Evolutionary conservation across 768 basidiomycete species (phyloP).

Genomic region (Mycena vulgaris): DNA sequence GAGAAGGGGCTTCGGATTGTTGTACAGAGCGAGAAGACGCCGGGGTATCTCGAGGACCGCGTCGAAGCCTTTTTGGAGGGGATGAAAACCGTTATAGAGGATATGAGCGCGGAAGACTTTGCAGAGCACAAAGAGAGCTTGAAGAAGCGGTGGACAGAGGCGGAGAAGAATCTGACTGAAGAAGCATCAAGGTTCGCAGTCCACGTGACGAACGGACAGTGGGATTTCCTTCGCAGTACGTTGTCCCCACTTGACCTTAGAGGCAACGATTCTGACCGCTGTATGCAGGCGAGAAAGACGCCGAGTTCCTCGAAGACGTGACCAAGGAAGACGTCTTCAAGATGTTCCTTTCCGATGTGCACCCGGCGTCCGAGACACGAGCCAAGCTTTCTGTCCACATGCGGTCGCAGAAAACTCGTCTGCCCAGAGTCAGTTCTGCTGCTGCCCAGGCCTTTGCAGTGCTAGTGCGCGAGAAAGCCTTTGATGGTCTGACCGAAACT

Average conservation of each 20-base stretch:
- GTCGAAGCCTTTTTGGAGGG: constrained; percentile 89
- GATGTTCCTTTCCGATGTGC: constrained; percentile 79
- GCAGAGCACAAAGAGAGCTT: constrained; percentile 83
- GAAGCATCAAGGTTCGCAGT: constrained; percentile 80
- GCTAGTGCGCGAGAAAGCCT: constrained; percentile 61
- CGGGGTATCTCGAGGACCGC: constrained; percentile 89
- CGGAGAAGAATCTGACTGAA: constrained; percentile 89
- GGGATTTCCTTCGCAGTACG: constrained; percentile 90
- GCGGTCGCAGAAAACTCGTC: constrained; percentile 75
- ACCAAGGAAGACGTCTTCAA: constrained; percentile 83
- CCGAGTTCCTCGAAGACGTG: constrained; percentile 71
- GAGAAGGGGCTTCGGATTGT: constrained; percentile 86
- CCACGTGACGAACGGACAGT: constrained; percentile 84
- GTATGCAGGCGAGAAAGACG: constrained; percentile 79
- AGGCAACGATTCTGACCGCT: constrained; percentile 24
- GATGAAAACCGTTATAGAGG: constrained; percentile 77
- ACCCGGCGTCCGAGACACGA: constrained; percentile 77
- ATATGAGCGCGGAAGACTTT: constrained; percentile 83
- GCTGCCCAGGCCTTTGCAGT: constrained; percentile 76
- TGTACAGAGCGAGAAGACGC: constrained; percentile 86
- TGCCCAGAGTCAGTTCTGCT: constrained; percentile 73
- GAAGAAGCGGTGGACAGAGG: constrained; percentile 87
- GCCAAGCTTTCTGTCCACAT: constrained; percentile 91
- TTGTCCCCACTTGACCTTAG: constrained; percentile 31
- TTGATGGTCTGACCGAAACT: constrained; percentile 64